Percentiles rank a stretch among this genome's conserved stretches.
These are phyloP conservation scores for Leptographium flavum DNA, from an alignment of 2,329 filamentous ascomycete species.

Conservation along the genomic window DNA sequence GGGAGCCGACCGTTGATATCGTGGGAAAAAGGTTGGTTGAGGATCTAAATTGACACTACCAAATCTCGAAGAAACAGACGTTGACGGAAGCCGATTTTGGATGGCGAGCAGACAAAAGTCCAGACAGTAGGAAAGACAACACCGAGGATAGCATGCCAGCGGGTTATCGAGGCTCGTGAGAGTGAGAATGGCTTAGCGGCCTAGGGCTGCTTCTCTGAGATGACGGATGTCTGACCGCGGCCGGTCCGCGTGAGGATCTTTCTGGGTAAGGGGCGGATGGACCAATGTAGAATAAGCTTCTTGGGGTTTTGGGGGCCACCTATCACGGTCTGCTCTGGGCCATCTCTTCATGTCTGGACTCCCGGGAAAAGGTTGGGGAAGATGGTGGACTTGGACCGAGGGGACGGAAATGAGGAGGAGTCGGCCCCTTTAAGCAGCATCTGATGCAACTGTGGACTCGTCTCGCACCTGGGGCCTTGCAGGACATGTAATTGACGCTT, in stretches of 20 bases:
- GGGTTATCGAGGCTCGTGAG: background rate
- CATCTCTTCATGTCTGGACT: background rate
- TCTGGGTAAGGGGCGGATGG: background rate
- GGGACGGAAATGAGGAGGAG: constrained; percentile 3
- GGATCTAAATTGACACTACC: background rate
- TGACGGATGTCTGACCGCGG: background rate
- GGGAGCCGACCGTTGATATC: too few species aligned
- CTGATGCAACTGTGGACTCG: background rate
- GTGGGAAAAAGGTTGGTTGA: too few species aligned
- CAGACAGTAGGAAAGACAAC: background rate
- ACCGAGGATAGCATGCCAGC: constrained; percentile 3
- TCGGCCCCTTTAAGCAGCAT: constrained; percentile 9
- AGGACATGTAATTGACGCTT: constrained; percentile 9
- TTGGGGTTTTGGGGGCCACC: background rate
- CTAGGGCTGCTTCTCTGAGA: background rate
- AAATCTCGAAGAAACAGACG: background rate
- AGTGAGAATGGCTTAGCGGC: background rate
- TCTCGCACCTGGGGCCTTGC: background rate
- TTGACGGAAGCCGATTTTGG: background rate
- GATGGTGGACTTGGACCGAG: background rate
- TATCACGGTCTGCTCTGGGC: constrained; percentile 1
- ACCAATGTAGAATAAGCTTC: background rate
- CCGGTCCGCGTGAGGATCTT: background rate
- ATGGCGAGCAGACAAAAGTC: background rate
- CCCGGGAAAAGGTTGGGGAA: constrained; percentile 3